A percentile compares a stretch with the other conserved stretches of the same genome.
These are phyloP conservation scores for Fusarium burgessii DNA, from an alignment of 2,329 filamentous ascomycete species.

Conservation along the genomic window DNA sequence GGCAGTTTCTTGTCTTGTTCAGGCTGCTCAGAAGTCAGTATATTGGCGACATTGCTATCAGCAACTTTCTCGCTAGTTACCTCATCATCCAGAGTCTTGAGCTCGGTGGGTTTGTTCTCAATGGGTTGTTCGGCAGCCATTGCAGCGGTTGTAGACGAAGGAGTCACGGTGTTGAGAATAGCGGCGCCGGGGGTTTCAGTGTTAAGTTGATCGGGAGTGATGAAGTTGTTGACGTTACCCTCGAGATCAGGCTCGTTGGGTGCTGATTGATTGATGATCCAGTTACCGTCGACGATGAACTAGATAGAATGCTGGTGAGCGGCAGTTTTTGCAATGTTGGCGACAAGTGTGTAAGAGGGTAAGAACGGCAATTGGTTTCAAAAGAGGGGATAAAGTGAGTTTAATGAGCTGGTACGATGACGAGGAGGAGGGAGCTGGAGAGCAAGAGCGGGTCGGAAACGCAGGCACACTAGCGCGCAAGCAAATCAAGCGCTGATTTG, in stretches of 20 bases:
- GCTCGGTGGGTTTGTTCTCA: constrained; percentile 52
- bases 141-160: constrained; percentile 77
- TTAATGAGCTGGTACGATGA: constrained; percentile 39
- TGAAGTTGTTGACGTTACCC: constrained; percentile 93
- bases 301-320: constrained; percentile 56
- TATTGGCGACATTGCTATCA: constrained; percentile 12
- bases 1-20: constrained; percentile 48
- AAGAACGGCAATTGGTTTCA: constrained; percentile 40
- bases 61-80: constrained; percentile 30
- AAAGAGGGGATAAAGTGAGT: constrained; percentile 32
- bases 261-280: constrained; percentile 84
- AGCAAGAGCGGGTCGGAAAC: constrained; percentile 36
- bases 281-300: constrained; percentile 96
- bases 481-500: constrained; percentile 39
- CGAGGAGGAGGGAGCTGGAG: constrained; percentile 32
- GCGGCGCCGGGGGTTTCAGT: constrained; percentile 60
- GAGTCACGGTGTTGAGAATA: constrained; percentile 74
- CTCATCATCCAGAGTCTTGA: constrained; percentile 41
- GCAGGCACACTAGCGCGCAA: constrained; percentile 45
- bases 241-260: constrained; percentile 85
- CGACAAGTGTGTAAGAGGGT: constrained; percentile 18
- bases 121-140: constrained; percentile 71
- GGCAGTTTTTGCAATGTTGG: constrained; percentile 18
- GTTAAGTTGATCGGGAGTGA: constrained; percentile 78
- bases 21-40: constrained; percentile 34